A percentile compares a stretch with the other conserved stretches of the same genome.
Conservation (phyloP, 2,329 filamentous ascomycete species). For the Epichloe elymi region DNA sequence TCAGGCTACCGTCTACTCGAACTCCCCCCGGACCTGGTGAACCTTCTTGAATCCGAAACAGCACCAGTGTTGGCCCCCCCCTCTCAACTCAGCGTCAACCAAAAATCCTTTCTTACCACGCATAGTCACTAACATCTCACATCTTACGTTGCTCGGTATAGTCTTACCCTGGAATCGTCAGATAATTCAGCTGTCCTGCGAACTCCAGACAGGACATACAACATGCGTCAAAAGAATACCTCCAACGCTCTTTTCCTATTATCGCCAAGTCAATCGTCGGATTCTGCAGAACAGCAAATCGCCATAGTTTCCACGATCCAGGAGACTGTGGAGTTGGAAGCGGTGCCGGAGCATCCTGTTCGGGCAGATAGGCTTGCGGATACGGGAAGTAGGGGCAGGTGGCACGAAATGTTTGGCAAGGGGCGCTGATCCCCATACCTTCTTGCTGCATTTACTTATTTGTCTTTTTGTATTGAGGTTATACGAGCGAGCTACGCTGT, state of each 20-base stretch:
- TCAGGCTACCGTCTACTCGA: constrained; percentile 48
- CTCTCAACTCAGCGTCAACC: not conserved
- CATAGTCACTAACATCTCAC: not conserved
- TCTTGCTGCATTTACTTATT: not conserved
- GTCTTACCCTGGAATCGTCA: constrained; percentile 36
- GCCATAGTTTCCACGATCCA: constrained; percentile 41
- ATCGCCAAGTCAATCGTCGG: constrained; percentile 14
- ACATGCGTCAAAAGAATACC: constrained; percentile 52
- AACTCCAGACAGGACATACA: constrained; percentile 39
- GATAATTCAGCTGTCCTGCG: constrained; percentile 37
- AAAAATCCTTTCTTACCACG: not conserved
- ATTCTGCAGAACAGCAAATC: constrained; percentile 23
- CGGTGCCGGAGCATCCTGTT: constrained; percentile 23
- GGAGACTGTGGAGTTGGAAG: constrained; percentile 48
- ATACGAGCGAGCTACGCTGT: too few relatives aligned
- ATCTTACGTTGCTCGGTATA: constrained; percentile 11
- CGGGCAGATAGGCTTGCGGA: constrained; percentile 15
- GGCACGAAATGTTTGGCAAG: constrained; percentile 45
- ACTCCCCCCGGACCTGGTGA: constrained; percentile 44
- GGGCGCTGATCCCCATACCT: constrained; percentile 18
- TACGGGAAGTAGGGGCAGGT: constrained; percentile 33
- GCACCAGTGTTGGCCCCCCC: constrained; percentile 36
- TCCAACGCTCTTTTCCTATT: constrained; percentile 53
- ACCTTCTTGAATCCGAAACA: constrained; percentile 38
- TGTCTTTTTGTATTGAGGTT: too few relatives aligned